Base-by-base conservation (phyloP, 768 basidiomycete genomes). In the Tylopilus plumbeoviolaceoides region DNA sequence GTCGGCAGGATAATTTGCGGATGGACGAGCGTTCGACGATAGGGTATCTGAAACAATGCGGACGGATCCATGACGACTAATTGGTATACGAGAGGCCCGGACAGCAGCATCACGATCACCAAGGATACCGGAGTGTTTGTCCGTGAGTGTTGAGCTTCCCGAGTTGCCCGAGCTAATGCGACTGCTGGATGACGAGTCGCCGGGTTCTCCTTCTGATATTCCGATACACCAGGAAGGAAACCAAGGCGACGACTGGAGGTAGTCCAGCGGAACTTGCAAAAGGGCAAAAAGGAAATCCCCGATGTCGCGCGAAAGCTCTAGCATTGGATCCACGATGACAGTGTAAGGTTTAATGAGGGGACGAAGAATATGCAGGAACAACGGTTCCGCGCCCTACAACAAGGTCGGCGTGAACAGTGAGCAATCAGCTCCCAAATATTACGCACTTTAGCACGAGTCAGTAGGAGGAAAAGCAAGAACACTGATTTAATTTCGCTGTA, bases 401-500 rank as follows among this genome's bases (percentile, higher is more conserved):
- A 58, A 51, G 1, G 46, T 66, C 31, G 64, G 42, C 46, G 45
- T 56, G 18, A 42, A 33, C 23, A 20, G 6, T 39, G 44, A 45
- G 35, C 17, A 38, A 45, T 53, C 33, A 38, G 28, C 55, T 31
- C 45, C 21, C 6, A 49, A 50, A 38, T 39, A 48, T 54, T 41
- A 72, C 81, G 54, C 64, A 87, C 90, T 69, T 84, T 75, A 53
- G 90, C 82, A 48, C 90, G 83, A 53, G 88, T 87, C 35, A 90
- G 59, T 23, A 92, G 74, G 46, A 91, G 79, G 65, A 91, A 91
- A 9, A 92, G 63, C 7, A 91, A 74, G 23, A 79, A 73, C 40
- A 91, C 60, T 7, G 84, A 80, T 70, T 93, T 93, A 70, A 90
- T 73, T 72, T 91, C 87, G 61, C 83, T 81, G 68, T 93, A 91